These are phyloP conservation scores for Suillus tomentosus DNA, from an alignment of 768 basidiomycete species.

Conservation along the genomic window DNA sequence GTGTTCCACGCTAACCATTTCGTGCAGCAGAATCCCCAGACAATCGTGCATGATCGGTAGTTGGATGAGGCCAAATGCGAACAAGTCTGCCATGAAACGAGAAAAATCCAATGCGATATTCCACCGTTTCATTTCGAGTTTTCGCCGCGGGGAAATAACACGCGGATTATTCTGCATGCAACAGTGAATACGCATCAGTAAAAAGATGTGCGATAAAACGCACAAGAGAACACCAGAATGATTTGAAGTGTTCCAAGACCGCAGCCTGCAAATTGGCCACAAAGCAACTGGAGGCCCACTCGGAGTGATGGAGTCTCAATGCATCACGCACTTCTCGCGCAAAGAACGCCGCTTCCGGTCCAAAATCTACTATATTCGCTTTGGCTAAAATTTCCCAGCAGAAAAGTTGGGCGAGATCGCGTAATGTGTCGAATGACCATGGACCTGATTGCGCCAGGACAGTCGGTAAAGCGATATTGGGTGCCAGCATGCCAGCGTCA, in stretches of 20 bases:
- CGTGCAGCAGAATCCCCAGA: conserved; percentile 23
- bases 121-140: conserved; percentile 22
- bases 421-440: conserved; percentile 17
- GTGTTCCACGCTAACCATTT: conserved; percentile 31
- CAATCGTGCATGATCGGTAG: conserved; percentile 22
- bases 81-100: conserved; percentile 33
- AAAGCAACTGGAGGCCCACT: conserved; percentile 28
- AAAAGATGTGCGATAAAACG: conserved; percentile 10
- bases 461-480: neutral
- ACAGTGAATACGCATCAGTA: conserved; percentile 5
- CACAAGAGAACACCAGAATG: conserved; percentile 28
- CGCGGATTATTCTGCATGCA: conserved; percentile 17
- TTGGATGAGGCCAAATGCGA: conserved; percentile 21
- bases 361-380: conserved; percentile 12
- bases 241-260: conserved; percentile 27
- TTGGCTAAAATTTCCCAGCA: conserved; percentile 25
- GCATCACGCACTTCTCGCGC: conserved; percentile 25
- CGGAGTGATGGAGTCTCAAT: conserved; percentile 18
- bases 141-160: conserved; percentile 18
- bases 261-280: conserved; percentile 27
- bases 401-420: conserved; percentile 32
- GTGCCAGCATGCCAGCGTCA: conserved; percentile 1
- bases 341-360: conserved; percentile 22
- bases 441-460: neutral
- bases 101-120: conserved; percentile 24